Conservation (phyloP, 1,284 basidiomycete genomes). For the Pterulicium gracile region DNA sequence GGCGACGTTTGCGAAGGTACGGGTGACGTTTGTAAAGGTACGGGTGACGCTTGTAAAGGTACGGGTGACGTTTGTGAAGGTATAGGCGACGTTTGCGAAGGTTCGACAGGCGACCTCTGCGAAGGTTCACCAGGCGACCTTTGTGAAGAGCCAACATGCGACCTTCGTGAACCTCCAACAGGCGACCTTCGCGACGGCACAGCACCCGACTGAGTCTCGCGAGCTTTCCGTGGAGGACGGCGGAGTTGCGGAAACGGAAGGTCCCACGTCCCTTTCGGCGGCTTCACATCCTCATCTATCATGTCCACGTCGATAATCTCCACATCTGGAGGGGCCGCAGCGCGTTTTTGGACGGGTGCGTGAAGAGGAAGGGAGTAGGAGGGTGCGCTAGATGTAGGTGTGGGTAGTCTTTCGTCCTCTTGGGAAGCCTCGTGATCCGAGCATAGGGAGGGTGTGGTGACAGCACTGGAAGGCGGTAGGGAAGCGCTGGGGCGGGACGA, state of each 20-base stretch:
- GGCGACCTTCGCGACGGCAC: too few relatives aligned
- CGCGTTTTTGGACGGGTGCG: neutral
- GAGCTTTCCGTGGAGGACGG: too few relatives aligned
- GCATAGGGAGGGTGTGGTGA: constrained; percentile 54
- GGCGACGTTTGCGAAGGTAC: too few relatives aligned
- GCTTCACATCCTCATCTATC: constrained; percentile 11
- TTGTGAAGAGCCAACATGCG: too few relatives aligned
- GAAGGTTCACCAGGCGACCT: too few relatives aligned
- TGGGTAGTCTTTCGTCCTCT: constrained; percentile 31
- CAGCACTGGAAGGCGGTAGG: constrained; percentile 15
- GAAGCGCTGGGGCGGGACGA: neutral
- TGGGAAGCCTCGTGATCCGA: constrained; percentile 48
- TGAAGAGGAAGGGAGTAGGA: constrained; percentile 19
- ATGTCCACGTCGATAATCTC: constrained; percentile 28
- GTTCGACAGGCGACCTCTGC: constrained; percentile 7
- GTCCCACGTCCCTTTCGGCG: neutral
- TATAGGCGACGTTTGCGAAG: constrained; percentile 12
- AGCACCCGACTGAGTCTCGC: too few relatives aligned
- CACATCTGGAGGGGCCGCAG: constrained; percentile 8
- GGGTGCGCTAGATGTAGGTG: neutral
- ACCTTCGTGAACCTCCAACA: too few relatives aligned
- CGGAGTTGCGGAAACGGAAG: neutral
- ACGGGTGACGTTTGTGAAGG: constrained; percentile 7
- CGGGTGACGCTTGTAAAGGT: constrained; percentile 10
- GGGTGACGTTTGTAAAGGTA: too few relatives aligned